These are phyloP conservation scores for Prunus davidiana DNA, from an alignment of 306 rosid species.

Conservation along the genomic window DNA sequence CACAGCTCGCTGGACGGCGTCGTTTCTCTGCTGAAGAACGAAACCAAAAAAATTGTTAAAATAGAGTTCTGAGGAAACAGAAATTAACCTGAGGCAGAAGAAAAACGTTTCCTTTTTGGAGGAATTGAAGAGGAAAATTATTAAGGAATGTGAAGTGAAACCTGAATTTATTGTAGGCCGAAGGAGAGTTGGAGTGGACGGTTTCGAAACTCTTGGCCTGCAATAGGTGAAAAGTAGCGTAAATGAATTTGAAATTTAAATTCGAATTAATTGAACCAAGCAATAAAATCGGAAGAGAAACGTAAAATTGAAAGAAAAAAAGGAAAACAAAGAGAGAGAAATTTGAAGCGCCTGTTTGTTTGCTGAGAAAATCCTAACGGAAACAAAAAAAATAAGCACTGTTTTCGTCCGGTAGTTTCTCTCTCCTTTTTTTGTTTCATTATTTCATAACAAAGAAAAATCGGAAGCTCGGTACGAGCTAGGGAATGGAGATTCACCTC, in stretches of 20 bases:
- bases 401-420: neutral
- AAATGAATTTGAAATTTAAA: conserved; percentile 16
- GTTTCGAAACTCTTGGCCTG: conserved; percentile 62
- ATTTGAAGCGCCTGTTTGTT: conserved; percentile 3
- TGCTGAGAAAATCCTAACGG: conserved; percentile 23
- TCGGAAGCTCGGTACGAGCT: neutral
- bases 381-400: neutral
- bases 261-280: neutral
- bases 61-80: neutral
- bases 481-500: conserved; percentile 46
- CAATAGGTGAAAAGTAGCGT: conserved; percentile 10
- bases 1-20: conserved; percentile 42
- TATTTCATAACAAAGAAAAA: neutral
- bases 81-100: conserved; percentile 5
- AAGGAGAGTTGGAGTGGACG: conserved; percentile 32
- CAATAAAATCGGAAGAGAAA: conserved; percentile 18
- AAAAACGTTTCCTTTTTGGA: conserved; percentile 15
- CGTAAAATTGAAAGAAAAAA: conserved; percentile 1
- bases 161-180: conserved; percentile 47
- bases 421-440: neutral
- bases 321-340: neutral
- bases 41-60: neutral
- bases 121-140: conserved; percentile 9
- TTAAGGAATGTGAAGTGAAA: conserved; percentile 10
- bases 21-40: conserved; percentile 32